Evolutionary conservation across 2,329 filamentous ascomycete genomes (phyloP).

Genomic region (Penicillium sp.): DNA sequence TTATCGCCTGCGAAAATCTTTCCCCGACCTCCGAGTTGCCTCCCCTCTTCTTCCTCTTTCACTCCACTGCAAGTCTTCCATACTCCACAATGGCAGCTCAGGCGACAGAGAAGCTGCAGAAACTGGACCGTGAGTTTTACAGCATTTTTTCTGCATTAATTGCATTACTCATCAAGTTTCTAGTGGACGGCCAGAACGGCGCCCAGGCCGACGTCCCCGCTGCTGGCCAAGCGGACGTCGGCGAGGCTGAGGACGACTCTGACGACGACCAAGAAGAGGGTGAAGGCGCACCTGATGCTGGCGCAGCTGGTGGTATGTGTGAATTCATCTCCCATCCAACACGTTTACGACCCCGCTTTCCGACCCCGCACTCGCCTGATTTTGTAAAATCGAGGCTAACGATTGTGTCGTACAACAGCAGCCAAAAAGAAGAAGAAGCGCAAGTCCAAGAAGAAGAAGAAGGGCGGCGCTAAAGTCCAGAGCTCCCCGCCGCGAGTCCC

Average conservation of each 20-base stretch:
- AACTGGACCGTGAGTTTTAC: constrained; percentile 40
- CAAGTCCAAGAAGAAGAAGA: constrained; percentile 72
- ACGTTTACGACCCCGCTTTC: not conserved
- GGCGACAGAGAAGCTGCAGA: constrained; percentile 42
- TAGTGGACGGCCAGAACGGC: constrained; percentile 44
- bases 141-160: not conserved
- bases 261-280: constrained; percentile 57
- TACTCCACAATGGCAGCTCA: constrained; percentile 45
- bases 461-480: constrained; percentile 63
- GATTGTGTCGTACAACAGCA: constrained; percentile 27
- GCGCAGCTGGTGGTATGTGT: constrained; percentile 39
- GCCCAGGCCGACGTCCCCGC: constrained; percentile 35
- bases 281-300: constrained; percentile 41
- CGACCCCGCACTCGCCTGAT: constrained; percentile 1
- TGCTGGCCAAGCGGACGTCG: constrained; percentile 40
- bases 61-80: constrained; percentile 20
- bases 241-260: constrained; percentile 56
- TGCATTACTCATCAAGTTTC: constrained; percentile 24
- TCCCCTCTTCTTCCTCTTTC: constrained; percentile 21
- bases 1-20: constrained; percentile 30
- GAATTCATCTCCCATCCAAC: not conserved
- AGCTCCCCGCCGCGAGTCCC: constrained; percentile 75
- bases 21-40: constrained; percentile 22
- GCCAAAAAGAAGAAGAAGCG: constrained; percentile 84
- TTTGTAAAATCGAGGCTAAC: constrained; percentile 4